Conservation (phyloP, 2,329 filamentous ascomycete genomes). For the Diaporthe sp. region DNA sequence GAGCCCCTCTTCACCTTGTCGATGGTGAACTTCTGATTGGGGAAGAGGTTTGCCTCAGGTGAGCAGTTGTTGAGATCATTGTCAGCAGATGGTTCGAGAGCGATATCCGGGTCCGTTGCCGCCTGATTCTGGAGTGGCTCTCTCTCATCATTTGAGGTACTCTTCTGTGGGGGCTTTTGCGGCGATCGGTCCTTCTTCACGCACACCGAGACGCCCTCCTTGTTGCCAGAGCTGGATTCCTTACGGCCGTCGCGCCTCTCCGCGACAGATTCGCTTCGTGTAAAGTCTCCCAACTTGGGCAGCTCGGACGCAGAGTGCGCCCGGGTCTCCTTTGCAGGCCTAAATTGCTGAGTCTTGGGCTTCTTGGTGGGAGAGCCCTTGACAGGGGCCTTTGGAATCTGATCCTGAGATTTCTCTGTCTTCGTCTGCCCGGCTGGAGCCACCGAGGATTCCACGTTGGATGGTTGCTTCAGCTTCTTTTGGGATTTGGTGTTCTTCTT, state of each 20-base stretch:
- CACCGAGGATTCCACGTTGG: background rate
- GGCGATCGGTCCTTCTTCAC: slow-evolving; percentile 34
- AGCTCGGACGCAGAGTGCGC: background rate
- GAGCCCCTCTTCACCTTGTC: slow-evolving; percentile 28
- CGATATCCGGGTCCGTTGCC: slow-evolving; percentile 9
- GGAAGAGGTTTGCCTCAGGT: slow-evolving; percentile 22
- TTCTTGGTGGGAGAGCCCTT: slow-evolving; percentile 20
- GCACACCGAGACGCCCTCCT: slow-evolving; percentile 48
- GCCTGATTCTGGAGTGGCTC: background rate
- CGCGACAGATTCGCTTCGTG: background rate
- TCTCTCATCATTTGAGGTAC: background rate
- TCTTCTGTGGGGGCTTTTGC: slow-evolving; percentile 24
- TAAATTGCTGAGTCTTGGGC: background rate
- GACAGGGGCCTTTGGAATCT: background rate
- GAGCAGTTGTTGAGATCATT: slow-evolving; percentile 1
- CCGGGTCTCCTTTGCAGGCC: background rate
- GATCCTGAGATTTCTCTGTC: slow-evolving; percentile 12
- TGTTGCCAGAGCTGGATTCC: slow-evolving; percentile 39
- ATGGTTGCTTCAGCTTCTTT: slow-evolving; percentile 25
- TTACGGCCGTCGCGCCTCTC: background rate
- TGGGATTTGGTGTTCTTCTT: slow-evolving; percentile 28
- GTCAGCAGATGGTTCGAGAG: slow-evolving; percentile 17
- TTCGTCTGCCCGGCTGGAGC: slow-evolving; percentile 9
- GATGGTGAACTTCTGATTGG: slow-evolving; percentile 31
- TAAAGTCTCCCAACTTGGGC: background rate